Conservation (phyloP, 306 rosid species). For the Vigna angularis region DNA sequence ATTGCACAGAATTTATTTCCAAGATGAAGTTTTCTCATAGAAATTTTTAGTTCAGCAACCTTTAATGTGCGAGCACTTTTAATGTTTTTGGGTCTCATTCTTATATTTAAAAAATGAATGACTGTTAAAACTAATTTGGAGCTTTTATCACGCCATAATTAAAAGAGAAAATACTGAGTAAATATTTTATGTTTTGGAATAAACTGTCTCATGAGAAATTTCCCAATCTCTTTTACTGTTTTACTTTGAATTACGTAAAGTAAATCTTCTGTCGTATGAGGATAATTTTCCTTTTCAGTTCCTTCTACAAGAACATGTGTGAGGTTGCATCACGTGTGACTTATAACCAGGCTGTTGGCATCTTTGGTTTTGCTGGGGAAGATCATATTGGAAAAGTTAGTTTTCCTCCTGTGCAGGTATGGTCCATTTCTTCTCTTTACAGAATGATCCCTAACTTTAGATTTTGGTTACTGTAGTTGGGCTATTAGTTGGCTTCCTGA, state of each 20-base stretch:
- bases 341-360: conserved; percentile 90
- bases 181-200: background rate
- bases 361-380: conserved; percentile 89
- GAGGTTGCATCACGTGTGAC: conserved; percentile 84
- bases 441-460: background rate
- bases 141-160: conserved; percentile 7
- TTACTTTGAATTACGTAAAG: background rate
- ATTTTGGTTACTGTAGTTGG: background rate
- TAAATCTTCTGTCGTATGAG: conserved; percentile 11
- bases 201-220: background rate
- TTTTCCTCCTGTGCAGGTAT: conserved; percentile 96
- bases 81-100: conserved; percentile 14
- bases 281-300: conserved; percentile 58
- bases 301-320: conserved; percentile 86
- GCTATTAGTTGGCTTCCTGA: conserved; percentile 2
- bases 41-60: background rate
- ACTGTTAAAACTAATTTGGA: background rate
- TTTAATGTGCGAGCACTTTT: background rate
- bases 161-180: background rate
- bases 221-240: background rate
- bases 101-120: background rate
- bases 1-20: conserved; percentile 6
- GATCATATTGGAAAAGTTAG: conserved; percentile 96
- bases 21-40: background rate
- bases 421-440: conserved; percentile 30